phyloP scores from a whole-genome alignment of 2,329 filamentous ascomycete species.

The Claviceps humidiphila region DNA sequence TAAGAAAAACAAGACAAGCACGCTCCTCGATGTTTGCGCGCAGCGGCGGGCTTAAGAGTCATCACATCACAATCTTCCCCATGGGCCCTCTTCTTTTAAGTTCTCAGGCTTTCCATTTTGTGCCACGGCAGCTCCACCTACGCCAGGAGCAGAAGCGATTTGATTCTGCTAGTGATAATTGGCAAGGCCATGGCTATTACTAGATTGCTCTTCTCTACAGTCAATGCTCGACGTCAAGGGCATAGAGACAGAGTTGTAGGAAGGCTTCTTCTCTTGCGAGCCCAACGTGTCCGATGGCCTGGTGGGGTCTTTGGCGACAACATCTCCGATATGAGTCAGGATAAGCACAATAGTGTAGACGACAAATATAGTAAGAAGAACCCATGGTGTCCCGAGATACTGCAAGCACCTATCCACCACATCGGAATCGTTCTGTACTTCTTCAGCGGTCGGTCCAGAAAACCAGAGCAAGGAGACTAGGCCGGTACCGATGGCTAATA shows the following conservation, averaged over 20 bases:
- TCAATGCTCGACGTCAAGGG: conserved; percentile 1
- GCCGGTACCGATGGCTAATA: conserved; percentile 17
- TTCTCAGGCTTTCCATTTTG: no score
- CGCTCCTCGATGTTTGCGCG: no score
- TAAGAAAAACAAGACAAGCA: no score
- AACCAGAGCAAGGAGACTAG: conserved; percentile 16
- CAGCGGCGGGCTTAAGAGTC: no score
- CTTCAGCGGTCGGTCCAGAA: conserved; percentile 1
- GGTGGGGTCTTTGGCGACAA: conserved; percentile 3
- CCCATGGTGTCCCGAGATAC: conserved; percentile 18
- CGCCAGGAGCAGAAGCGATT: background rate
- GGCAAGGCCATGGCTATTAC: background rate
- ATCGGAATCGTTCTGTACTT: background rate
- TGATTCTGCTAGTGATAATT: background rate
- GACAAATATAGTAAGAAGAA: conserved; percentile 20
- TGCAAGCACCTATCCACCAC: background rate
- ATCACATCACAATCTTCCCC: no score
- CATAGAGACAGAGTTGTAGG: conserved; percentile 7
- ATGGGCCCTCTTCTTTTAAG: no score
- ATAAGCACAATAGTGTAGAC: conserved; percentile 21
- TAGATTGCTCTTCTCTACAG: background rate
- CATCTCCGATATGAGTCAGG: conserved; percentile 18
- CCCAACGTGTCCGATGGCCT: conserved; percentile 4
- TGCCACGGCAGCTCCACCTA: background rate
- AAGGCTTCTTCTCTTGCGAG: conserved; percentile 5